Evolutionary conservation across 345 rosid genomes (phyloP), one percentile per base, ranked within the genome.

Genomic region (Euphorbia pulcherrima): DNA sequence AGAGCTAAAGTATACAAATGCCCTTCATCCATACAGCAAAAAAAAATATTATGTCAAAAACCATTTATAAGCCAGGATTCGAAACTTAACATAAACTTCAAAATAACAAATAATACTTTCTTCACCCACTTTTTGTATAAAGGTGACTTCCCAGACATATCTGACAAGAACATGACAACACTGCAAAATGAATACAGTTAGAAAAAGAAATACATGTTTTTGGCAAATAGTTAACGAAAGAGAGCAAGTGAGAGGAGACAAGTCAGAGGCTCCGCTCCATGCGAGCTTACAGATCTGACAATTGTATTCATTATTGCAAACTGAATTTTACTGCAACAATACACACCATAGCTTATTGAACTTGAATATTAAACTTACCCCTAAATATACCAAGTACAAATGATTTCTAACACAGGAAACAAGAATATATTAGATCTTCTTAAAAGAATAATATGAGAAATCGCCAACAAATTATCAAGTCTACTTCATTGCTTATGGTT

Each of bases 1-100:
- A 69, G 99, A 95, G 72, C 98, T 95, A 76, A 95, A 95, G 96
- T 88, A 95, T 78, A 95, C 96, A 81, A 80, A 95, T 57, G 98
- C 99, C 92, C 99, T 95, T 71, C 74, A 77, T 73, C 74, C 56
- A 81, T 63, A 70, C 16, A 72, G n/a, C 44, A 60, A 59, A 68
- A 41, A n/a, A n/a, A n/a, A n/a, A n/a, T n/a, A n/a, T n/a, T 53
- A 29, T 69, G 68, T 68, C 13, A 66, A n/a, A 20, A 57, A 67
- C 54, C 35, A 74, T 68, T 39, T 69, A 21, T 30, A 47, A n/a
- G 41, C 37, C 30, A 40, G 33, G 14, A 67, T 47, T n/a, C 48
- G n/a, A 39, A 71, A 74, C 39, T 37, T 60, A 58, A 64, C 57
- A 30, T 50, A 57, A 26, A 28, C 47, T 6, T 24, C 52, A 20